Base-by-base conservation (phyloP, 2,329 filamentous ascomycete genomes). In the Pseudogymnoascus sp. region DNA sequence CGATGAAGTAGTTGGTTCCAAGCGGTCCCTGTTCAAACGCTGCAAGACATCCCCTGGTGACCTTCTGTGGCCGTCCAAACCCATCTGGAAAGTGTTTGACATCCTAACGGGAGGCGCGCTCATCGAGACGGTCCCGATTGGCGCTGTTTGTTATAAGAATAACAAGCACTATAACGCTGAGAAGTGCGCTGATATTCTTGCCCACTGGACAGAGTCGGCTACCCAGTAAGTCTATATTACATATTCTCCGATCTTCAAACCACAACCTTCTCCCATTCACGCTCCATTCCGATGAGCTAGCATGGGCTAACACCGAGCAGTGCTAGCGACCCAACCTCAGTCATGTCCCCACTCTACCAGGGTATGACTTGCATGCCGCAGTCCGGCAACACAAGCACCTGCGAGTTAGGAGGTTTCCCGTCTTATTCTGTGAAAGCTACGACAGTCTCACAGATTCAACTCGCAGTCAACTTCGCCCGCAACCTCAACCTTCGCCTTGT, bases 11-110 rank as follows among this genome's bases (percentile, higher is more conserved):
- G 26, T 17, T 17, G 26, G 10, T 26, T 44, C 47, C 29, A 54
- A 54, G 47, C 47, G 47, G n/a, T 54, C 47, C 47, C 5, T 54
- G 11, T 17, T 54, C 26, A 54, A 54, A 15, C 47, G 29, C 26
- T 70, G 68, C 58, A 70, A 70, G 58, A 35, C 61, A 8, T 65
- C 65, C 11, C 68, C 68, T 5, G 68, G 67, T 3, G 68, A 70
- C 36, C 5, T 15, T 1, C 9, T 69, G 50, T 84, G 81, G 82
- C 83, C 82, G 0, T 75, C 75, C 0, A 63, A 73, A 15, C 64
- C 71, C 0, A 70, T 69, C 7, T 84, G 81, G 82, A 64, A 68
- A 5, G 65, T 68, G 9, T 73, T 84, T 60, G 79, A 83, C 69
- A 65, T 72, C 11, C 74, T 76, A 4, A 69, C 76, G 15, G 71